Percentiles rank a stretch among this genome's conserved stretches.
Evolutionary conservation across 352 stramenopile species (phyloP).

Genomic region (Phytophthora agathidicida): DNA sequence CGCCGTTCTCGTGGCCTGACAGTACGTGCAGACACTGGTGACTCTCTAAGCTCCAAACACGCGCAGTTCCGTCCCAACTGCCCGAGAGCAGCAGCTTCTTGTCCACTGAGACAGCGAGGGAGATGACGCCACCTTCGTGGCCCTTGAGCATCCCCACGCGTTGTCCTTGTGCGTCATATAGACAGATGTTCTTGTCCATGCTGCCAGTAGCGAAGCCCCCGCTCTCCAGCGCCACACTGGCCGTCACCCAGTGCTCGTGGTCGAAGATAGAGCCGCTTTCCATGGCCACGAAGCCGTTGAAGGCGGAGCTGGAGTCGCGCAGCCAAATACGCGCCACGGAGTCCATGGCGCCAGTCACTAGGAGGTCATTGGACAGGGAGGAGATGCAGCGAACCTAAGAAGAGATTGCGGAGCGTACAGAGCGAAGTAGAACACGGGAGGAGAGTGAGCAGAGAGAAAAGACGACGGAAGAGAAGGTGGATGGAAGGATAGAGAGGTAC

Average conservation of each 20-base stretch:
- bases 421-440: background rate
- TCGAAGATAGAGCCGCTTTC: slow-evolving; percentile 68
- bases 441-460: slow-evolving; percentile 2
- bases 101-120: slow-evolving; percentile 50
- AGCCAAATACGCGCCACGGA: slow-evolving; percentile 63
- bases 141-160: slow-evolving; percentile 50
- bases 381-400: slow-evolving; percentile 67
- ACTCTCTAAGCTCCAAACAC: slow-evolving; percentile 70
- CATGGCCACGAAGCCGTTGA: slow-evolving; percentile 42
- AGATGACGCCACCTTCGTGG: slow-evolving; percentile 83
- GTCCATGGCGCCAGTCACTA: slow-evolving; percentile 85
- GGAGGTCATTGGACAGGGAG: slow-evolving; percentile 48
- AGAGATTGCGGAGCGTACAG: slow-evolving; percentile 6
- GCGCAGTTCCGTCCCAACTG: slow-evolving; percentile 83
- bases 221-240: slow-evolving; percentile 45
- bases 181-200: slow-evolving; percentile 83
- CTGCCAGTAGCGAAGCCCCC: slow-evolving; percentile 75
- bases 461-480: background rate
- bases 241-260: slow-evolving; percentile 88
- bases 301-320: slow-evolving; percentile 24
- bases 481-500: slow-evolving; percentile 5
- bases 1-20: slow-evolving; percentile 78
- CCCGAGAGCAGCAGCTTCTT: slow-evolving; percentile 66
- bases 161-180: slow-evolving; percentile 61
- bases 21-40: slow-evolving; percentile 65